phyloP scores from a whole-genome alignment of 352 stramenopile species.

The Salisapilia sapeloensis region DNA sequence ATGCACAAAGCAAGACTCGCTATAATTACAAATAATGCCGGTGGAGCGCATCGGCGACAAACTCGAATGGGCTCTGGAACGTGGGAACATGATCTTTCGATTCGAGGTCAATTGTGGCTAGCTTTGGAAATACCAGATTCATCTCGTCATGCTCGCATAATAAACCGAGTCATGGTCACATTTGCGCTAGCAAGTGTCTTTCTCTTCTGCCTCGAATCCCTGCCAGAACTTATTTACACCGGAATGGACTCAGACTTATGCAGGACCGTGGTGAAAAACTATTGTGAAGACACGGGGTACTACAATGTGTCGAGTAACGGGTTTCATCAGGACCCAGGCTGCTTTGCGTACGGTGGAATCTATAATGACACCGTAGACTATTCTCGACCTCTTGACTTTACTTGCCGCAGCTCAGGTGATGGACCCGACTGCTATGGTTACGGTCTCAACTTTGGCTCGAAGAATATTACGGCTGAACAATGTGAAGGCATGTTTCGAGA shows the following conservation, averaged over 20 bases:
- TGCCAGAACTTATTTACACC: conserved; percentile 34
- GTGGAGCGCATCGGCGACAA: neutral
- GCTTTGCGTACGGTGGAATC: conserved; percentile 14
- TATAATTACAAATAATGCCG: neutral
- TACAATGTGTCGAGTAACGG: neutral
- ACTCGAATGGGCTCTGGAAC: conserved; percentile 1
- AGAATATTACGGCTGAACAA: conserved; percentile 4
- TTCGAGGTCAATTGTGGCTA: conserved; percentile 30
- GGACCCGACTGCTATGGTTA: conserved; percentile 21
- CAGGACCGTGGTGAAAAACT: conserved; percentile 23
- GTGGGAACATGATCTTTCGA: neutral
- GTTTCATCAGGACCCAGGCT: conserved; percentile 17
- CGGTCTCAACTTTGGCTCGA: conserved; percentile 34
- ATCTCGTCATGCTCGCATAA: conserved; percentile 13
- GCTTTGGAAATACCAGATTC: conserved; percentile 44
- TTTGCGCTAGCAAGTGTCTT: conserved; percentile 42
- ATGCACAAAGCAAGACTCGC: conserved; percentile 1
- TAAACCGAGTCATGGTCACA: conserved; percentile 41
- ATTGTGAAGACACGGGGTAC: conserved; percentile 21
- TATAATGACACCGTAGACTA: conserved; percentile 14
- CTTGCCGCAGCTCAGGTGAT: conserved; percentile 7
- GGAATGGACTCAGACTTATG: conserved; percentile 25
- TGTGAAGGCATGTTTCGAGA: conserved; percentile 19
- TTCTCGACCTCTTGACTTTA: conserved; percentile 17
- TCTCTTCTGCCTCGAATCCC: conserved; percentile 50